phyloP scores from a whole-genome alignment of 1,284 basidiomycete species.

The Thelephora terrestris region DNA sequence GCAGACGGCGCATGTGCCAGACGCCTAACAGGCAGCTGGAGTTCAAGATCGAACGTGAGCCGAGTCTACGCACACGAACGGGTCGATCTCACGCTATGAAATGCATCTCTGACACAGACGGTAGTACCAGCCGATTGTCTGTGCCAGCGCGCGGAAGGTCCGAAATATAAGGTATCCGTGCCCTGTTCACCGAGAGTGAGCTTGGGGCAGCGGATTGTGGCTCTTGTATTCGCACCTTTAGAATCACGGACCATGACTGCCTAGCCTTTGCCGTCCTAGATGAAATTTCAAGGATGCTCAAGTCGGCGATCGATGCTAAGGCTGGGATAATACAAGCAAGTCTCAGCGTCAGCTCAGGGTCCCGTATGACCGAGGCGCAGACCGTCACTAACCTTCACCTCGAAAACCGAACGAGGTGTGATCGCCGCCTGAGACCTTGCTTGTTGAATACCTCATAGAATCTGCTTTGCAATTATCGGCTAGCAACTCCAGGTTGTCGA shows the following conservation, averaged over 20 bases:
- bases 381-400: conserved; percentile 62
- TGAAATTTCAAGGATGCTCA: conserved; percentile 67
- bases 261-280: conserved; percentile 51
- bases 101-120: conserved; percentile 75
- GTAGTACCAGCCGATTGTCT: conserved; percentile 66
- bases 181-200: conserved; percentile 32
- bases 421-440: conserved; percentile 19
- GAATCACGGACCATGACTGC: conserved; percentile 61
- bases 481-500: conserved; percentile 45
- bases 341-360: neutral
- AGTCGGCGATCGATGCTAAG: conserved; percentile 71
- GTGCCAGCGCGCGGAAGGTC: conserved; percentile 63
- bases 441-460: neutral
- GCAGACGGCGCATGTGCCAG: conserved; percentile 48
- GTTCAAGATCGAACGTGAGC: conserved; percentile 6
- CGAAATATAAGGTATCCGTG: conserved; percentile 55
- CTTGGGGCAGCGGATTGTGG: neutral
- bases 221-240: conserved; percentile 45
- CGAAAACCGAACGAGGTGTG: conserved; percentile 76
- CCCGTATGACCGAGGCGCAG: neutral
- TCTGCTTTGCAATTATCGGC: conserved; percentile 19
- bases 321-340: conserved; percentile 32
- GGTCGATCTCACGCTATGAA: conserved; percentile 58
- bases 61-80: conserved; percentile 4
- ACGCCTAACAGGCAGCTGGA: conserved; percentile 70